Percentiles rank a stretch among this genome's conserved stretches.
Conservation (phyloP, 2,329 filamentous ascomycete genomes). For the Diplodia seriata region DNA sequence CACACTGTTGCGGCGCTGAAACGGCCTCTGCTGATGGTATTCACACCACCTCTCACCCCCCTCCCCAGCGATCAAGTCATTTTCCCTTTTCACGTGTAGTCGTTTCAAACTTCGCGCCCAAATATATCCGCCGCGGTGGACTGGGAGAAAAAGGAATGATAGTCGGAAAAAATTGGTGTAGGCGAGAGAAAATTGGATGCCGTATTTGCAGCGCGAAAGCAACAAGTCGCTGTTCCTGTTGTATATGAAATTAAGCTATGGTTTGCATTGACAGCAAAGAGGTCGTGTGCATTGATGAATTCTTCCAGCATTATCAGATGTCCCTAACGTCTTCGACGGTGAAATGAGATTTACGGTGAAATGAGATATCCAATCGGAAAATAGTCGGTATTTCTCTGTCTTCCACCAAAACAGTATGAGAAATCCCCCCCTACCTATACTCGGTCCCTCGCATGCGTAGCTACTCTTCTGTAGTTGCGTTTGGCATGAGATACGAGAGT, state of each 20-base stretch:
- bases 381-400: too few species aligned
- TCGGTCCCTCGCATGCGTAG: too few species aligned
- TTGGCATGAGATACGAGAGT: too few species aligned
- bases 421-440: too few species aligned
- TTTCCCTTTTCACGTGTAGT: constrained; percentile 16
- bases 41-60: constrained; percentile 1
- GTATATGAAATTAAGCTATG: constrained; percentile 15
- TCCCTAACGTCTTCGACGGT: too few species aligned
- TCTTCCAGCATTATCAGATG: too few species aligned
- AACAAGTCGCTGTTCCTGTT: constrained; percentile 12
- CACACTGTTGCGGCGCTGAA: constrained; percentile 26
- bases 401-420: too few species aligned
- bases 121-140: constrained; percentile 9
- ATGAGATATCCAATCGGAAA: too few species aligned
- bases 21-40: constrained; percentile 23
- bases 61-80: constrained; percentile 1
- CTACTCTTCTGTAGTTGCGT: too few species aligned
- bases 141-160: constrained; percentile 5
- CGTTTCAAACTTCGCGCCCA: neutral
- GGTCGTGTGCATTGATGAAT: too few species aligned
- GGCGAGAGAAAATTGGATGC: constrained; percentile 26
- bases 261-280: constrained; percentile 17
- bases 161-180: constrained; percentile 13
- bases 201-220: constrained; percentile 7
- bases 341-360: too few species aligned